A percentile compares a stretch with the other conserved stretches of the same genome.
Conservation (phyloP, 1,284 basidiomycete species). For the Papiliotrema flavescens region DNA sequence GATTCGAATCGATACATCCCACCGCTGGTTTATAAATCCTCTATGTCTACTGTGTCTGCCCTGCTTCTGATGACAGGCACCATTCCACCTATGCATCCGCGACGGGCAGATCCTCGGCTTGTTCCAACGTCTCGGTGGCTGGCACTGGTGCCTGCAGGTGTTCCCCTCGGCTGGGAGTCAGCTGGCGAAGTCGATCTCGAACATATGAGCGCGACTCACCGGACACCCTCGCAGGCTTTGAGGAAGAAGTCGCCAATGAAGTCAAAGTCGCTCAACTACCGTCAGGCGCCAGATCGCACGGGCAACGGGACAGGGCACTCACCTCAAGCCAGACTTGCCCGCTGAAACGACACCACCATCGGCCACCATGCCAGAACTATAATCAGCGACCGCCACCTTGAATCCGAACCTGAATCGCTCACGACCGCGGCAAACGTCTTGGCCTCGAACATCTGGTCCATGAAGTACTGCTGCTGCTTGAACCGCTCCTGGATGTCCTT, state of each 20-base stretch:
- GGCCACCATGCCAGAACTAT: conserved; percentile 56
- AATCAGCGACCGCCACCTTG: background rate
- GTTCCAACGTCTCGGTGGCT: conserved; percentile 2
- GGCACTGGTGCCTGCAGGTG: conserved; percentile 5
- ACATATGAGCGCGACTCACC: conserved; percentile 12
- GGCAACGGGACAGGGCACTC: conserved; percentile 21
- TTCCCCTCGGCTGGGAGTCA: conserved; percentile 9
- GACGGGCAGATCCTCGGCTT: conserved; percentile 9
- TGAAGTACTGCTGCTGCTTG: conserved; percentile 25
- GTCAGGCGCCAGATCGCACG: background rate
- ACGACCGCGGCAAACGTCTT: conserved; percentile 34
- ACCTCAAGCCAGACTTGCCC: conserved; percentile 73
- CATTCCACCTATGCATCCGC: background rate
- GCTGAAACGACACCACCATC: conserved; percentile 68
- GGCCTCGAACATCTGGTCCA: conserved; percentile 29
- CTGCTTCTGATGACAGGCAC: background rate
- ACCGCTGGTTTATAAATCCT: background rate
- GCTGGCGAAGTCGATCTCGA: background rate
- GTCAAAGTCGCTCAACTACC: conserved; percentile 44
- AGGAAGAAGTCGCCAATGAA: conserved; percentile 31
- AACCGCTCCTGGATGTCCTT: conserved; percentile 18
- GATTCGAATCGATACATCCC: background rate
- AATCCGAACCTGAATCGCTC: no score
- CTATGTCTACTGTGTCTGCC: background rate
- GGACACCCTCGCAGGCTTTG: conserved; percentile 28